Conservation (phyloP, 2,329 filamentous ascomycete species). For the Stagonosporopsis chrysanthemi region DNA sequence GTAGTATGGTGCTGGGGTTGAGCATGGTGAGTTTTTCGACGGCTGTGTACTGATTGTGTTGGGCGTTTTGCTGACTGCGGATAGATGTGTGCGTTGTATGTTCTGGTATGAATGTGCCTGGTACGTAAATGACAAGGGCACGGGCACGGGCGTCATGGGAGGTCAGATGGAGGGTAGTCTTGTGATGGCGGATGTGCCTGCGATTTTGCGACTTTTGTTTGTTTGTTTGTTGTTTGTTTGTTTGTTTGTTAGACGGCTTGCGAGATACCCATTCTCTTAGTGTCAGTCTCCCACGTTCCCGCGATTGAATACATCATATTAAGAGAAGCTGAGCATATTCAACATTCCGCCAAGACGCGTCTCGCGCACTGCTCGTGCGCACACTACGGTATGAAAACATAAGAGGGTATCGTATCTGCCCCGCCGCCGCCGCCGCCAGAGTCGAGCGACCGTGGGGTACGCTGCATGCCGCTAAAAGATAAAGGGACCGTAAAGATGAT, state of each 20-base stretch:
- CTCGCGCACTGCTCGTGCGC: neutral
- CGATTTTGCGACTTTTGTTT: neutral
- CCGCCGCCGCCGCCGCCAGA: constrained; percentile 7
- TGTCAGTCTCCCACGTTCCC: neutral
- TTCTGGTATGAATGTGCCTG: constrained; percentile 40
- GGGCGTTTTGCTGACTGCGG: constrained; percentile 19
- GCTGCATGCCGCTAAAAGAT: constrained; percentile 23
- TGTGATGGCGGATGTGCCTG: neutral
- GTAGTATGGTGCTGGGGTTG: constrained; percentile 85
- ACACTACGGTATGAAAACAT: constrained; percentile 5
- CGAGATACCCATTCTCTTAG: constrained; percentile 31
- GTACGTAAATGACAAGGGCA: too few relatives aligned
- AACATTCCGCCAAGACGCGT: neutral
- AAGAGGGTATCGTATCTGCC: constrained; percentile 35
- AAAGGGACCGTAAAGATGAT: constrained; percentile 17
- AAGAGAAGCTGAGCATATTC: neutral
- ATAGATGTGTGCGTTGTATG: constrained; percentile 52
- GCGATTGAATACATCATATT: neutral
- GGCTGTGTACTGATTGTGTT: neutral
- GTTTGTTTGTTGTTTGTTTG: neutral
- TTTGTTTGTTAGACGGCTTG: constrained; percentile 5
- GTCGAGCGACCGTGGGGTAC: constrained; percentile 16
- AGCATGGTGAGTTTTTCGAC: constrained; percentile 68
- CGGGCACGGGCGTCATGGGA: too few relatives aligned
- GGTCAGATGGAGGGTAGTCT: neutral